Conservation (phyloP, 495 filamentous ascomycete genomes). For the Xylaria bambusicola region DNA sequence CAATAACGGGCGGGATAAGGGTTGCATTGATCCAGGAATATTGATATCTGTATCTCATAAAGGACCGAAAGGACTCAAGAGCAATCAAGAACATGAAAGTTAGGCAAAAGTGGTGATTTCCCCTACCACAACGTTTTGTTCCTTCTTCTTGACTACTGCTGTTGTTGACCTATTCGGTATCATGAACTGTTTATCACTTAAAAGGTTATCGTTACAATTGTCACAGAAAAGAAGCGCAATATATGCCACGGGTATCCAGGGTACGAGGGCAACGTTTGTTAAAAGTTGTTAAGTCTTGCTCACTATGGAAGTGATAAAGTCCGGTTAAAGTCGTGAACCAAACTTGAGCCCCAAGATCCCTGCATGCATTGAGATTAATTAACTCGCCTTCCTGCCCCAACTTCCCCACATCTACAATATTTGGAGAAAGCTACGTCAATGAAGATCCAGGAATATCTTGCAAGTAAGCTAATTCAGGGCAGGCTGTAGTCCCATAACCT, state of each 20-base stretch:
- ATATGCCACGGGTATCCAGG: neutral
- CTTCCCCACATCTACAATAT: conserved; percentile 8
- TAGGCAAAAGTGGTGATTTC: neutral
- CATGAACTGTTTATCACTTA: neutral
- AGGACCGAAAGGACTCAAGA: conserved; percentile 7
- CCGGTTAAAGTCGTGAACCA: conserved; percentile 12
- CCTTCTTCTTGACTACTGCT: too few species aligned
- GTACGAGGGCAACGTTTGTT: conserved; percentile 3
- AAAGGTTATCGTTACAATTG: too few species aligned
- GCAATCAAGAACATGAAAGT: conserved; percentile 2
- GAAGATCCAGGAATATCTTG: neutral
- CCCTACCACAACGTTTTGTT: too few species aligned
- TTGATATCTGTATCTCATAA: neutral
- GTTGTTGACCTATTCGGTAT: neutral
- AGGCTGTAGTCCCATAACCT: neutral
- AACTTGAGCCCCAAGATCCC: neutral
- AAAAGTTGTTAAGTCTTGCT: conserved; percentile 5
- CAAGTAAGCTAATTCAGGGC: conserved; percentile 1
- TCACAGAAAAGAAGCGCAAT: too few species aligned
- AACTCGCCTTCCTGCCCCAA: neutral
- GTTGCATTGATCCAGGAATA: neutral
- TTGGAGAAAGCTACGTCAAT: conserved; percentile 7
- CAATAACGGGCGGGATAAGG: neutral
- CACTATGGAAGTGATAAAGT: conserved; percentile 17
- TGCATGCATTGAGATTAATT: neutral